Percentiles rank a stretch among this genome's conserved stretches.
These are phyloP conservation scores for Platismatia glauca DNA, from an alignment of 495 filamentous ascomycete genomes.

Conservation along the genomic window DNA sequence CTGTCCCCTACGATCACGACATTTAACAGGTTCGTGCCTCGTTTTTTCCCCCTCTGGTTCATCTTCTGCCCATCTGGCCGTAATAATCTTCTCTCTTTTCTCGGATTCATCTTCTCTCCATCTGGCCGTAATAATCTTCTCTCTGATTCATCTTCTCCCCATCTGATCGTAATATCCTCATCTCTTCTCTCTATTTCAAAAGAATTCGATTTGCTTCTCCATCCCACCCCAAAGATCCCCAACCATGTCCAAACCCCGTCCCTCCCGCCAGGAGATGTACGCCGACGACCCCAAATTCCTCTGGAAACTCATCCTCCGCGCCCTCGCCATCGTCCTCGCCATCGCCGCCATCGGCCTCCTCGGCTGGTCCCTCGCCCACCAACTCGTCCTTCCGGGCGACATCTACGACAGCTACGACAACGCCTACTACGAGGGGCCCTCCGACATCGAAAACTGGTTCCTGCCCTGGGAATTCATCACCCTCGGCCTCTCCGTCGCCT, in stretches of 20 bases:
- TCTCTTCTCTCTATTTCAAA: neutral
- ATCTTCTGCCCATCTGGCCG: neutral
- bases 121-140: neutral
- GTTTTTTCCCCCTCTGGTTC: neutral
- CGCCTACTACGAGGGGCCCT: neutral
- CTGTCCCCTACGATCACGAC: neutral
- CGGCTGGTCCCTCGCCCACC: constrained; percentile 21
- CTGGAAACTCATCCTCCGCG: constrained; percentile 28
- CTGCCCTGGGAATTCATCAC: constrained; percentile 25
- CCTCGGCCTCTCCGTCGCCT: constrained; percentile 21
- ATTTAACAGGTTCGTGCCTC: neutral
- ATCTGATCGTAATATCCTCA: neutral
- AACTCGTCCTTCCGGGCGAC: neutral
- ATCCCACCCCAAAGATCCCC: too few relatives aligned
- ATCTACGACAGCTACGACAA: neutral
- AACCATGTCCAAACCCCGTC: constrained; percentile 3
- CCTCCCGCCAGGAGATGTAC: neutral
- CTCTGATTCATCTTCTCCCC: neutral
- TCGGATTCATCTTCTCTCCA: neutral
- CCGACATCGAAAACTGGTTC: neutral
- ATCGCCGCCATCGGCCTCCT: constrained; percentile 25
- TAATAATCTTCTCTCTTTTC: too few relatives aligned
- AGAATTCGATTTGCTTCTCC: neutral
- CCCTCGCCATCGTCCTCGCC: constrained; percentile 22
- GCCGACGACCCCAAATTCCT: constrained; percentile 17